Percentiles rank a stretch among this genome's conserved stretches.
phyloP scores from a whole-genome alignment of 768 basidiomycete genomes.

The Lactarius psammicola region DNA sequence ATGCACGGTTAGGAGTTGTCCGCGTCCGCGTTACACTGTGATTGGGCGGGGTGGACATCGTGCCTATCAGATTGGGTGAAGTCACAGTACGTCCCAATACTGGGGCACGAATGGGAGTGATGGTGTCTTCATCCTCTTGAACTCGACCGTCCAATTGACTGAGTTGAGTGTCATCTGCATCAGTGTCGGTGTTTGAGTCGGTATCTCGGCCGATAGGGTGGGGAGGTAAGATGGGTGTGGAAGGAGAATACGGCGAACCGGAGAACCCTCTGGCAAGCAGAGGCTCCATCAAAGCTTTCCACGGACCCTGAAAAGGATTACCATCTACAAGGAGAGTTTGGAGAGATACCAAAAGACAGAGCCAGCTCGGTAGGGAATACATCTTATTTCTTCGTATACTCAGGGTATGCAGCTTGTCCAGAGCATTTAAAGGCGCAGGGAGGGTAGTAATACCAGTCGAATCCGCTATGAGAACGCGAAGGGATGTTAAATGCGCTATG shows the following conservation, averaged over 20 bases:
- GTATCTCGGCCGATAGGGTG: constrained; percentile 50
- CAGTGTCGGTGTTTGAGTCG: constrained; percentile 47
- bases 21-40: constrained; percentile 55
- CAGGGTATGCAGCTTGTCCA: constrained; percentile 83
- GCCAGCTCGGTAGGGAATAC: constrained; percentile 89
- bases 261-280: constrained; percentile 63
- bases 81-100: constrained; percentile 53
- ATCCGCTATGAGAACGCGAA: constrained; percentile 92
- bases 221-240: constrained; percentile 58
- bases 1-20: constrained; percentile 61
- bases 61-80: constrained; percentile 41
- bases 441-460: constrained; percentile 77
- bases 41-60: constrained; percentile 29
- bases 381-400: constrained; percentile 88
- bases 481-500: constrained; percentile 67
- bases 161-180: constrained; percentile 51
- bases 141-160: constrained; percentile 38
- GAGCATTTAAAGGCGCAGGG: constrained; percentile 67
- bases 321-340: constrained; percentile 91
- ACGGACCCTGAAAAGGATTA: constrained; percentile 94
- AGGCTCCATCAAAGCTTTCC: constrained; percentile 86
- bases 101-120: constrained; percentile 60
- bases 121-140: constrained; percentile 76
- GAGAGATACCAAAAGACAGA: constrained; percentile 80
- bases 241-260: constrained; percentile 63